These are phyloP conservation scores for Magnaporthiopsis incrustans DNA, from an alignment of 2,329 filamentous ascomycete genomes.

Conservation along the genomic window DNA sequence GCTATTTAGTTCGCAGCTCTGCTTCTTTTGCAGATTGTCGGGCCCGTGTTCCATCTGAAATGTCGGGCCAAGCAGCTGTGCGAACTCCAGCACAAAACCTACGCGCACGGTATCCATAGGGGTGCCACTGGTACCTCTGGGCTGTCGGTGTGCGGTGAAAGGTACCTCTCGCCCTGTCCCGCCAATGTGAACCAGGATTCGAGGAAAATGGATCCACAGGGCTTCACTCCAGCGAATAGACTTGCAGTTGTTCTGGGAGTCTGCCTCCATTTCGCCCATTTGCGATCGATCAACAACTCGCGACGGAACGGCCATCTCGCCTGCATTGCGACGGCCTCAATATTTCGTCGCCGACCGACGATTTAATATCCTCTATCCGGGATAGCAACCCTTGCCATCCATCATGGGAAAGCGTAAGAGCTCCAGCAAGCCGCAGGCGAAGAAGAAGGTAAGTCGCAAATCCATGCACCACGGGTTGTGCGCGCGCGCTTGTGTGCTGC, in stretches of 20 bases:
- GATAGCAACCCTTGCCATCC: slow-evolving; percentile 1
- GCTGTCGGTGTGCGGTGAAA: not conserved
- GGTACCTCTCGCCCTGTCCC: not conserved
- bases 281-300: not conserved
- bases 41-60: too few relatives aligned
- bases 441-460: slow-evolving; percentile 58
- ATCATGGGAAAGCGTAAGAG: slow-evolving; percentile 87
- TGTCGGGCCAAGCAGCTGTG: too few relatives aligned
- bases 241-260: not conserved
- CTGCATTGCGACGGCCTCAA: not conserved
- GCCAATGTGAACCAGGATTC: not conserved
- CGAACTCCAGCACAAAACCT: not conserved
- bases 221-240: not conserved
- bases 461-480: not conserved
- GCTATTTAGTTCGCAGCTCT: too few relatives aligned
- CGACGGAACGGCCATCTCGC: not conserved
- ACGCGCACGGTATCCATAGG: not conserved
- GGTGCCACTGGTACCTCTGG: too few relatives aligned
- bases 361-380: not conserved
- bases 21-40: too few relatives aligned
- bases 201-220: not conserved
- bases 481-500: not conserved
- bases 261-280: not conserved
- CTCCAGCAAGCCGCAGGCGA: slow-evolving; percentile 69
- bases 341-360: not conserved